Base-by-base conservation (phyloP, 257 asterid genomes). In the Cordia subcordata region DNA sequence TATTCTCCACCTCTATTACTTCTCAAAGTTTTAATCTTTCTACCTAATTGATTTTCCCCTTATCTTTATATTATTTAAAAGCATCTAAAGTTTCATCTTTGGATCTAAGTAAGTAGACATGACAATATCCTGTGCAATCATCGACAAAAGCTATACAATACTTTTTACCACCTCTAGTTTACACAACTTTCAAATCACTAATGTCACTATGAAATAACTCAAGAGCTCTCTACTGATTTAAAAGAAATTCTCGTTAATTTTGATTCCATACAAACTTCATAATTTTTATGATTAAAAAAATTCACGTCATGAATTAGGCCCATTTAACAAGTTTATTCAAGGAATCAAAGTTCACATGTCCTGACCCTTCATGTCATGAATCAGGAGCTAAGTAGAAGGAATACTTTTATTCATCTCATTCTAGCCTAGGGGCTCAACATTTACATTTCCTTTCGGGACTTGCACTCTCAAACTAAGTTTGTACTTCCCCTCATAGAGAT, bases 71-170 rank as follows among this genome's bases (percentile, higher is more conserved):
- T 8, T 1, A 2, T 11, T 11, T 49, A 20, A 49, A 49, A 1
- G 3, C 17, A 4, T 49, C 54, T 4, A 49, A 3, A 15, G 21
- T 20, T 8, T 49, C 54, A 27, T 27, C 35, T 49, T 49, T 49
- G 54, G 11, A 8, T 13, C 17, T 49, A 4, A 49, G 17, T 21
- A 49, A 14, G n/a, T 49, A 49, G 11, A 49, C 54, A 9, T 15
- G n/a, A 49, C 54, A 49, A 49, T 49, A 54, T 54, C 37, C 11
- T 54, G 59, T 54, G n/a, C 39, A 21, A 54, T 21, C 39, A 21
- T 54, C 13, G 1, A 22, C 23, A 33, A 54, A 54, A 21, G 59
- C 23, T 0, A 54, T 23, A 54, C 22, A 21, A 21, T 54, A 54
- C 16, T 22, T 20, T 5, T 54, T 54, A 21, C 39, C 59, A 23